Evolutionary conservation across 257 asterid genomes (phyloP).

Genomic region (Rehmannia glutinosa): DNA sequence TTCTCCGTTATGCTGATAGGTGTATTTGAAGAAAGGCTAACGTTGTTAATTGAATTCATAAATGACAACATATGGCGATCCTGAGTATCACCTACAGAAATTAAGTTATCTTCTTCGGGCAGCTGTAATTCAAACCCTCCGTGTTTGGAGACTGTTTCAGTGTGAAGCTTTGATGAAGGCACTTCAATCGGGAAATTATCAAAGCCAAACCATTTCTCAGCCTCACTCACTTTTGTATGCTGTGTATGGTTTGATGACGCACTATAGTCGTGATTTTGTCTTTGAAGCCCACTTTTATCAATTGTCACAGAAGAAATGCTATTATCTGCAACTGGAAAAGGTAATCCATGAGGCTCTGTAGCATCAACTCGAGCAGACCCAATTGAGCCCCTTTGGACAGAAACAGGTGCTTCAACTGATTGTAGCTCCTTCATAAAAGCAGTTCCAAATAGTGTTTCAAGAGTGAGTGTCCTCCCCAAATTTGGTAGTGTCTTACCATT

Average conservation of each 20-base stretch:
- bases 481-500: slow-evolving; percentile 17
- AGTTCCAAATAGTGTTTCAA: slow-evolving; percentile 85
- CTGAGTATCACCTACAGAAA: slow-evolving; percentile 41
- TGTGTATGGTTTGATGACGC: slow-evolving; percentile 39
- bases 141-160: too few species aligned
- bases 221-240: slow-evolving; percentile 31
- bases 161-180: slow-evolving; percentile 35
- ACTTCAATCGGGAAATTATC: slow-evolving; percentile 35
- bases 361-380: slow-evolving; percentile 40
- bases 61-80: slow-evolving; percentile 33
- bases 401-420: slow-evolving; percentile 82
- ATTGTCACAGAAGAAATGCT: slow-evolving; percentile 27
- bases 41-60: slow-evolving; percentile 31
- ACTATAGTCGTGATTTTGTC: slow-evolving; percentile 28
- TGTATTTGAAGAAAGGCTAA: slow-evolving; percentile 29
- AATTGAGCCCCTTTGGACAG: slow-evolving; percentile 55
- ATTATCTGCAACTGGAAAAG: slow-evolving; percentile 34
- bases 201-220: slow-evolving; percentile 53
- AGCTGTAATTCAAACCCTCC: slow-evolving; percentile 52
- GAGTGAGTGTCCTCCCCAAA: slow-evolving; percentile 47
- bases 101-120: slow-evolving; percentile 60
- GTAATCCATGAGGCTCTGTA: slow-evolving; percentile 31
- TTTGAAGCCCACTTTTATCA: slow-evolving; percentile 29
- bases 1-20: slow-evolving; percentile 45
- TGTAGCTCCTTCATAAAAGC: slow-evolving; percentile 86